These are phyloP conservation scores for Trichoderma hamatum DNA, from an alignment of 2,329 filamentous ascomycete genomes.

Conservation along the genomic window DNA sequence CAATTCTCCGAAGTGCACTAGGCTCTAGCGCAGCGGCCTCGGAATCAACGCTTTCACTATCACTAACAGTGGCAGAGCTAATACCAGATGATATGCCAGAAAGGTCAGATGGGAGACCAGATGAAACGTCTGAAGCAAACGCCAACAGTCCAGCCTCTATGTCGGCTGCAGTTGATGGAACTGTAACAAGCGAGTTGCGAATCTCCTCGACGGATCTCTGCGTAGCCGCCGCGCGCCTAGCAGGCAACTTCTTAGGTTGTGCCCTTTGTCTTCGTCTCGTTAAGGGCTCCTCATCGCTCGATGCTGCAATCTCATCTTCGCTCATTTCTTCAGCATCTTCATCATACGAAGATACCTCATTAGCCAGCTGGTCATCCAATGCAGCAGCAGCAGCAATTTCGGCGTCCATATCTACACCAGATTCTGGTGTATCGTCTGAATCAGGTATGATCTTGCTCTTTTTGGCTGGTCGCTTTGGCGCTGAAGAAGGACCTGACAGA, in stretches of 20 bases:
- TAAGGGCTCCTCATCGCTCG: conserved; percentile 39
- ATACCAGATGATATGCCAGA: conserved; percentile 7
- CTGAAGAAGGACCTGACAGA: conserved; percentile 30
- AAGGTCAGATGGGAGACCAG: conserved; percentile 3
- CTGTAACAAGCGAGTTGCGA: too few species aligned
- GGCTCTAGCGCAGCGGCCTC: background rate
- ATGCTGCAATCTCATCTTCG: conserved; percentile 25
- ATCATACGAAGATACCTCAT: conserved; percentile 27
- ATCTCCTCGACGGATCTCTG: background rate
- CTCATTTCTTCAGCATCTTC: conserved; percentile 24
- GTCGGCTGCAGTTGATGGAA: conserved; percentile 3
- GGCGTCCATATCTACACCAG: conserved; percentile 39
- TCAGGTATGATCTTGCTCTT: conserved; percentile 37
- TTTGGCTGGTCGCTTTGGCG: conserved; percentile 36
- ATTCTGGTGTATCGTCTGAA: conserved; percentile 34
- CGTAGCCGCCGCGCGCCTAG: background rate
- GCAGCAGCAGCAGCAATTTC: conserved; percentile 37
- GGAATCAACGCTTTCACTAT: conserved; percentile 30
- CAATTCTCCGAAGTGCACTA: conserved; percentile 4
- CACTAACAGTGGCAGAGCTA: conserved; percentile 31
- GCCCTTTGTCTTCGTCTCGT: conserved; percentile 23
- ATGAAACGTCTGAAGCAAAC: conserved; percentile 5
- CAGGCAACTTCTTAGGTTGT: conserved; percentile 2
- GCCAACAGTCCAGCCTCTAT: background rate
- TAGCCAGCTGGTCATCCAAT: conserved; percentile 28